phyloP scores from a whole-genome alignment of 768 basidiomycete species.

The Amanita muscaria region DNA sequence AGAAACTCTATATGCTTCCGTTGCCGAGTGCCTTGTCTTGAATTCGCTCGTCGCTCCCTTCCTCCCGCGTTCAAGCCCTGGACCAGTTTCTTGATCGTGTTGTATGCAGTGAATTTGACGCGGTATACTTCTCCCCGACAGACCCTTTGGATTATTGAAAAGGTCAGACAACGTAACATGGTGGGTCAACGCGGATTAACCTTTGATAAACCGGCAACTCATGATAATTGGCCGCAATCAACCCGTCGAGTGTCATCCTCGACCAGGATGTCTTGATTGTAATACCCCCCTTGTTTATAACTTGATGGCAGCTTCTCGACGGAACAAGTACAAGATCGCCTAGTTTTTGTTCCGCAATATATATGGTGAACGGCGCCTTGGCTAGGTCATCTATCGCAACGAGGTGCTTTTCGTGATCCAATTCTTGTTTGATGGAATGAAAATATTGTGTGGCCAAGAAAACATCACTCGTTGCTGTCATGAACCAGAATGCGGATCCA shows the following conservation, averaged over 20 bases:
- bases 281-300: conserved; percentile 72
- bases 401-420: conserved; percentile 70
- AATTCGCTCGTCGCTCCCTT: no score
- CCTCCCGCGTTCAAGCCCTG: background rate
- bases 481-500: conserved; percentile 81
- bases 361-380: conserved; percentile 59
- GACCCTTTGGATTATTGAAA: conserved; percentile 42
- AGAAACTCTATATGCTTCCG: no score
- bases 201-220: conserved; percentile 77
- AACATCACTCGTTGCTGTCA: conserved; percentile 59
- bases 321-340: conserved; percentile 81
- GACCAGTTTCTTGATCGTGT: conserved; percentile 31
- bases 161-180: background rate
- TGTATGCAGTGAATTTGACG: conserved; percentile 57
- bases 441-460: conserved; percentile 52
- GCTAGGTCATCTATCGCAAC: conserved; percentile 55
- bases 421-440: conserved; percentile 40
- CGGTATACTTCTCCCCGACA: conserved; percentile 73
- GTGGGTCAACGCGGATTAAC: conserved; percentile 26
- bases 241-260: conserved; percentile 62
- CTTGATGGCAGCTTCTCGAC: conserved; percentile 76
- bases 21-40: no score
- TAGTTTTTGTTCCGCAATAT: conserved; percentile 60
- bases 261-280: conserved; percentile 85
- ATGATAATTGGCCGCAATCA: conserved; percentile 51